Evolutionary conservation across 495 filamentous ascomycete genomes (phyloP).

Genomic region (Neurospora terricola): DNA sequence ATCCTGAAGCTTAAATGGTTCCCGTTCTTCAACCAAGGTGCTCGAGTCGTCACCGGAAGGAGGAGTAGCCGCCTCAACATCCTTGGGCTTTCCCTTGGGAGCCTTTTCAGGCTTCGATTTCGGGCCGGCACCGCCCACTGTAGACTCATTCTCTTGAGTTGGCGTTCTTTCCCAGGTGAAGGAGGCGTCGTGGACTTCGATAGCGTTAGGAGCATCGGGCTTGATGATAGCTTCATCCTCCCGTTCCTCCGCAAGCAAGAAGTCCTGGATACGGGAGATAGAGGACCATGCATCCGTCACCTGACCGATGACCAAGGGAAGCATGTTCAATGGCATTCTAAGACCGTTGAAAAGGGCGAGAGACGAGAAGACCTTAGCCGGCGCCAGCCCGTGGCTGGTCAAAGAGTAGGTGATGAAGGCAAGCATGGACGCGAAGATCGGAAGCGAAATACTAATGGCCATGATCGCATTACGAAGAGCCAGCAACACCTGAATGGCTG

Average conservation of each 20-base stretch:
- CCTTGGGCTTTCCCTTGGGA: slow-evolving; percentile 30
- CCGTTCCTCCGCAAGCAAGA: slow-evolving; percentile 74
- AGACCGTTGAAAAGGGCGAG: slow-evolving; percentile 87
- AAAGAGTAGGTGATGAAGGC: slow-evolving; percentile 89
- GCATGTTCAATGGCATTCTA: slow-evolving; percentile 76
- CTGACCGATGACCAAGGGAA: slow-evolving; percentile 82
- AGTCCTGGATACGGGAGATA: slow-evolving; percentile 74
- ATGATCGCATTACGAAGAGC: slow-evolving; percentile 77
- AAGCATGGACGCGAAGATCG: slow-evolving; percentile 89
- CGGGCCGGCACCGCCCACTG: slow-evolving; percentile 18
- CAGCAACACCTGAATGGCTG: slow-evolving; percentile 66
- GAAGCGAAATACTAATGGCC: slow-evolving; percentile 62
- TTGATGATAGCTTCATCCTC: slow-evolving; percentile 61
- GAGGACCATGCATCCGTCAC: slow-evolving; percentile 84
- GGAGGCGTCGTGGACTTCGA: slow-evolving; percentile 61
- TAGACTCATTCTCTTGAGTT: slow-evolving; percentile 45
- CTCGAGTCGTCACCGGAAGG: slow-evolving; percentile 38
- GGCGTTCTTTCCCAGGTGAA: slow-evolving; percentile 88
- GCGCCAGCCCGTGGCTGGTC: slow-evolving; percentile 56
- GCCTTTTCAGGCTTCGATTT: slow-evolving; percentile 29
- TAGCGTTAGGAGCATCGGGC: slow-evolving; percentile 51
- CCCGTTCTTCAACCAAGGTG: slow-evolving; percentile 44
- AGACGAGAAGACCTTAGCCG: slow-evolving; percentile 82
- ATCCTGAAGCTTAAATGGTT: slow-evolving; percentile 73
- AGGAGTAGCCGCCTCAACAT: slow-evolving; percentile 8